These are phyloP conservation scores for Escallonia rubra DNA, from an alignment of 129 eudicot species.

Conservation along the genomic window DNA sequence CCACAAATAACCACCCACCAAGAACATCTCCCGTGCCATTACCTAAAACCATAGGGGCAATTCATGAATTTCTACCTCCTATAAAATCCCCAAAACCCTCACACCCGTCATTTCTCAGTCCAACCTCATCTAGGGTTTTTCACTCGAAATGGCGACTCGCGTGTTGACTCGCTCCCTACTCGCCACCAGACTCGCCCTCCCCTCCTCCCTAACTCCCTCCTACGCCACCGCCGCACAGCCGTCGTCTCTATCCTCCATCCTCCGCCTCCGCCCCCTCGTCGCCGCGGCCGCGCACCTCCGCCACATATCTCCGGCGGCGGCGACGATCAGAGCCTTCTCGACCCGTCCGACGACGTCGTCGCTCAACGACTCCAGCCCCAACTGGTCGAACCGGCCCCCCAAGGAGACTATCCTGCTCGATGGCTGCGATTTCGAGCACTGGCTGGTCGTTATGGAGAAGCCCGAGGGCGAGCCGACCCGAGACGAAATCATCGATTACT, in stretches of 20 bases:
- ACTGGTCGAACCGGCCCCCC: constrained; percentile 90
- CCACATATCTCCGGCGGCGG: constrained; percentile 24
- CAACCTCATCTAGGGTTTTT: constrained; percentile 36
- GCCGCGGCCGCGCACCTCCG: constrained; percentile 24
- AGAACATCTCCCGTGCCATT: too few relatives aligned
- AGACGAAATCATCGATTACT: constrained; percentile 72
- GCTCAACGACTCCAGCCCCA: constrained; percentile 78
- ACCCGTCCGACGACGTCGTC: constrained; percentile 61
- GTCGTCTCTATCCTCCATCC: constrained; percentile 10
- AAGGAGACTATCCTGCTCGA: constrained; percentile 90
- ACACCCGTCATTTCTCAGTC: neutral
- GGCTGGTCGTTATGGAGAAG: constrained; percentile 80
- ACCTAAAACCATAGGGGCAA: neutral
- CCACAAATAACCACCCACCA: too few relatives aligned
- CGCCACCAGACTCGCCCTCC: constrained; percentile 28
- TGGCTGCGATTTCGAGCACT: constrained; percentile 95
- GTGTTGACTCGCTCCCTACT: constrained; percentile 44
- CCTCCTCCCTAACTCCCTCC: constrained; percentile 30
- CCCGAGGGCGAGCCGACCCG: constrained; percentile 75
- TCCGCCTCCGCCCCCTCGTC: constrained; percentile 57
- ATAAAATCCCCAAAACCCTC: constrained; percentile 14
- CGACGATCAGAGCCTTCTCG: constrained; percentile 42
- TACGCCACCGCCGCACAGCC: constrained; percentile 3
- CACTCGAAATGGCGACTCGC: constrained; percentile 54
- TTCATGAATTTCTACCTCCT: neutral